Evolutionary conservation across 2,329 filamentous ascomycete genomes (phyloP).

Genomic region (Verticillium zaregamsianum): DNA sequence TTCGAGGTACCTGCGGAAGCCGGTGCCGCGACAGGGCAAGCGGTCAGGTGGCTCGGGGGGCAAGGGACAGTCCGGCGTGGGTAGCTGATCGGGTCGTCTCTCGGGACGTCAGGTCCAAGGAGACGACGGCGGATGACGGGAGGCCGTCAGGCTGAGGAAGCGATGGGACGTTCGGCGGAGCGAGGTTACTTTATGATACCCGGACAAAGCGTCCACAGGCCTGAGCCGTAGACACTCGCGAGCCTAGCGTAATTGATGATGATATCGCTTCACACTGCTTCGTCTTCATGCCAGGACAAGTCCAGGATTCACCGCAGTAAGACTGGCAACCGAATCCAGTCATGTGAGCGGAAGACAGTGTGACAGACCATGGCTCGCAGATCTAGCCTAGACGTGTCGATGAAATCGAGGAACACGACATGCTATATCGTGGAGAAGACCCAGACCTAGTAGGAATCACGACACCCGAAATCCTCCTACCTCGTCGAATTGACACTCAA

Average conservation of each 20-base stretch:
- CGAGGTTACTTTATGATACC: neutral
- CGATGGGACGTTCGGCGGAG: neutral
- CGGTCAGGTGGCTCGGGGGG: constrained; percentile 16
- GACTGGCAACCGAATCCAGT: no score
- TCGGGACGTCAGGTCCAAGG: no score
- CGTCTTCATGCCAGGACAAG: no score
- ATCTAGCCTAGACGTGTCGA: no score
- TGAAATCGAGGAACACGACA: no score
- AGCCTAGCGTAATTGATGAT: neutral
- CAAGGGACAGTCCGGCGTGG: neutral
- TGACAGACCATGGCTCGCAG: no score
- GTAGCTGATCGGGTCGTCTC: neutral
- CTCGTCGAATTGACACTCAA: no score
- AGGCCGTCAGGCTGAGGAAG: neutral
- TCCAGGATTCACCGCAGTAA: no score
- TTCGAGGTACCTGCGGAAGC: constrained; percentile 46
- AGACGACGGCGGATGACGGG: neutral
- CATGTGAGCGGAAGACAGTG: no score
- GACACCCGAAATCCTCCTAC: no score
- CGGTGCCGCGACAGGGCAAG: constrained; percentile 44
- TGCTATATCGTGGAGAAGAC: no score
- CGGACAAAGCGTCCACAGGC: neutral
- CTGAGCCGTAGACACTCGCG: neutral
- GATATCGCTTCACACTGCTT: neutral
- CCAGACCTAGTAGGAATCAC: no score